Evolutionary conservation across 768 basidiomycete genomes (phyloP), one percentile per base, ranked within the genome.

Genomic region (Boletus rubroflammeus): DNA sequence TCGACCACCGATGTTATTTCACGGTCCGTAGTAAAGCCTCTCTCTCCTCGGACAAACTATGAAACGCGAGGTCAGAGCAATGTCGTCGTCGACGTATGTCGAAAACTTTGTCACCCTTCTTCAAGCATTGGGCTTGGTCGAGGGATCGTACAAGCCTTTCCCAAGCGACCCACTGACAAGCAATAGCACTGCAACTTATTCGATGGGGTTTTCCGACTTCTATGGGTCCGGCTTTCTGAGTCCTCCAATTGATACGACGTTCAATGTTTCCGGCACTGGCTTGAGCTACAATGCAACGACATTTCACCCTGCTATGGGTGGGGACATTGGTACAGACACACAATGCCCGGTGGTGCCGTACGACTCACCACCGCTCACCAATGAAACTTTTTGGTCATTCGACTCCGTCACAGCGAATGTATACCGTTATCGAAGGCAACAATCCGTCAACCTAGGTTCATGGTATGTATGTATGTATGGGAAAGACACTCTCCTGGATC

Each of bases 401-500:
- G 62, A 63, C 42, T 17, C 62, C 6, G 29, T 39, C 7, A 15
- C 51, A 9, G 62, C 62, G 21, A 39, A 43, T 2, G 25, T 64
- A 25, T 64, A 64, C 14, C 62, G 62, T 10, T 63, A 63, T 47
- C 62, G 62, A 47, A 55, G 40, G 13, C 62, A 63, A 44, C 62
- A 61, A 29, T 54, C 62, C 2, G 62, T 63, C 38, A 63, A 63
- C 31, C 46, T 63, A 15, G 62, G 62, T 6, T 64, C 62, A 29
- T 63, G 62, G 62, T 55, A n/a, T 19, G 59, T 32, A 14, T 2
- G 62, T 55, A n/a, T 19, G 59, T 32, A 14, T 2, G 0, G 3
- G 21, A 17, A 21, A 35, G 21, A 13, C 4, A 10, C 7, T 21
- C 15, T 8, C 13, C 8, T 8, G 13, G 3, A 9, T 25, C 6